phyloP scores from a whole-genome alignment of 352 stramenopile species.

The Saprolegnia diclina region DNA sequence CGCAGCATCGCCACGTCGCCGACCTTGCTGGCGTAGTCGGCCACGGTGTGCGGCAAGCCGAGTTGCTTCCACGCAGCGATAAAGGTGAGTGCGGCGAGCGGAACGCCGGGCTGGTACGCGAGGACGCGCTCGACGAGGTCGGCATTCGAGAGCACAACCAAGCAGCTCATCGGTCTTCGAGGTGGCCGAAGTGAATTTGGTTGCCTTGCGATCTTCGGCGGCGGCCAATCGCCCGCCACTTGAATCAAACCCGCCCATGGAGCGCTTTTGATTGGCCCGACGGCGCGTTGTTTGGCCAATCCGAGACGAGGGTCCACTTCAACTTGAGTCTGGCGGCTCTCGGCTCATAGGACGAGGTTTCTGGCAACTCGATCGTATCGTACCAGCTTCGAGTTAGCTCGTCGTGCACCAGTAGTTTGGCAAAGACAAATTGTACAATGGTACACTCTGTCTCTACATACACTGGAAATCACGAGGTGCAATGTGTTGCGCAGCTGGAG shows the following conservation, averaged over 20 bases:
- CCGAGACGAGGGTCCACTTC: not conserved
- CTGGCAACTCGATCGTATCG: too few relatives aligned
- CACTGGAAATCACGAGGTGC: not conserved
- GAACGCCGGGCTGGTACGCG: not conserved
- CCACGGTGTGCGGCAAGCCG: not conserved
- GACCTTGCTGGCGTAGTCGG: not conserved
- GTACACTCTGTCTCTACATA: not conserved
- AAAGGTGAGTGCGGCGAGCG: not conserved
- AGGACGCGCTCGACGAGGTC: not conserved
- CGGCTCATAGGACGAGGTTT: too few relatives aligned
- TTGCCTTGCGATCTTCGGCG: not conserved
- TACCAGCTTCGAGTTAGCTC: too few relatives aligned
- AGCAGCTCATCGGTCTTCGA: conserved; percentile 1
- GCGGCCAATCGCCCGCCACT: not conserved
- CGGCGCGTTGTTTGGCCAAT: not conserved
- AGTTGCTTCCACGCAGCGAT: not conserved
- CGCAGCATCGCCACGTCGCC: conserved; percentile 1
- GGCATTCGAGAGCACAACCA: conserved; percentile 5
- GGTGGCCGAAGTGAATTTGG: not conserved
- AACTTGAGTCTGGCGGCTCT: too few relatives aligned
- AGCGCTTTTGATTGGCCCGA: not conserved
- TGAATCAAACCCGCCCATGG: conserved; percentile 1
- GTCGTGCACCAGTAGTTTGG: too few relatives aligned
- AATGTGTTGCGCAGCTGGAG: not conserved
- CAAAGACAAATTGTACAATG: too few relatives aligned